Evolutionary conservation across 2,329 filamentous ascomycete genomes (phyloP), one percentile per base, ranked within the genome.

Genomic region (Hypoxylon sp.): DNA sequence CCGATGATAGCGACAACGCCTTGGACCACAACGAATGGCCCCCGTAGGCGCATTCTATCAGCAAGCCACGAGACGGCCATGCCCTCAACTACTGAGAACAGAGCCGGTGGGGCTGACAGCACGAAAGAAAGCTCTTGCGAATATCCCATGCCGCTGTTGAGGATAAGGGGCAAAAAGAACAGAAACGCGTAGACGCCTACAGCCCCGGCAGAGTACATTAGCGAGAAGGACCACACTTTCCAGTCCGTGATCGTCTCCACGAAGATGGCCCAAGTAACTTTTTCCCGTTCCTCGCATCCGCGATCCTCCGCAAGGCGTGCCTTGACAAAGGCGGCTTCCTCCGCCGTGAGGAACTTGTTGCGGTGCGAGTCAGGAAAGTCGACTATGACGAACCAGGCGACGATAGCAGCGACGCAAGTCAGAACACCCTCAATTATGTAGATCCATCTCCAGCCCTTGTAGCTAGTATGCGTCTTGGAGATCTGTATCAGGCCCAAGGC

Each of bases 381-480:
- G 27, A 81, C 80, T 13, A 86, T 82, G 72, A 85, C 79, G 73
- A 79, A 82, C 75, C 80, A 79, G n/a, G 74, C 69, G 21, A 70
- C 62, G 59, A 77, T 59, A 1, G 74, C 75, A 6, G 76, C 57
- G 21, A 71, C 67, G 5, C 76, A 72, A 24, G 79, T 80, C 4
- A 78, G 65, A 6, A 79, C 67, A 1, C 82, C 82, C 69, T 84
- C 81, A 46, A 81, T 75, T 59, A 83, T 82, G 68, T 85, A 86
- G 3, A 84, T 75, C 83, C 83, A 86, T 62, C 82, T 75, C 84
- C 83, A 85, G 3, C 84, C 83, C 11, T 78, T 75, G 17, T 85
- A 78, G 1, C 80, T 57, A 0, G 65, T 81, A 50, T 78, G 79
- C 19, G 75, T 76, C 5, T 80, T 81, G 31, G 85, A 81, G 42